A percentile compares a stretch with the other conserved stretches of the same genome.
Evolutionary conservation across 1,284 basidiomycete genomes (phyloP).

Genomic region (Schizophyllum commune): DNA sequence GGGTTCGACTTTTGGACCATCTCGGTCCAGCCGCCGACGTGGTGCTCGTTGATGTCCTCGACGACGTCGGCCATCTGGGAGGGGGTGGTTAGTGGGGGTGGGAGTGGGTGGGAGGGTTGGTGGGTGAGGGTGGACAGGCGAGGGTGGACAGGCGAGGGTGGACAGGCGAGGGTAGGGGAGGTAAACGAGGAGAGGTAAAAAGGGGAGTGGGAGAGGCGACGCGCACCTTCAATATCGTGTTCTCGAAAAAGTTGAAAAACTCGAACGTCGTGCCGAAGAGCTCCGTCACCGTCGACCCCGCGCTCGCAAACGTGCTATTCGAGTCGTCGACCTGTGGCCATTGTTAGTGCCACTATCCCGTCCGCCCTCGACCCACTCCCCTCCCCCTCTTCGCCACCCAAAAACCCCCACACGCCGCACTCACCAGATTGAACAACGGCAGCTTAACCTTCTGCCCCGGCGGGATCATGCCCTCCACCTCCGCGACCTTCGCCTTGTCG

Average conservation of each 20-base stretch:
- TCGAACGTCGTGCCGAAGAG: slow-evolving; percentile 82
- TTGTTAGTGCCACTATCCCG: background rate
- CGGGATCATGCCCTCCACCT: slow-evolving; percentile 53
- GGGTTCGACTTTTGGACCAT: slow-evolving; percentile 74
- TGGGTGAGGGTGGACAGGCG: background rate
- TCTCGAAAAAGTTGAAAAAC: slow-evolving; percentile 72
- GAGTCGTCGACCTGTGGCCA: slow-evolving; percentile 65
- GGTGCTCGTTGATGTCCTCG: slow-evolving; percentile 85
- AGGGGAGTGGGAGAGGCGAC: too few species aligned
- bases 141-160: background rate
- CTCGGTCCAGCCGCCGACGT: slow-evolving; percentile 78
- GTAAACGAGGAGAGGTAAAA: too few species aligned
- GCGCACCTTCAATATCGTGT: slow-evolving; percentile 61
- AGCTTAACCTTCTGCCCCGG: slow-evolving; percentile 53
- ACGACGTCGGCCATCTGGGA: slow-evolving; percentile 54
- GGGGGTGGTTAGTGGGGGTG: slow-evolving; percentile 22
- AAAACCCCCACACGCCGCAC: slow-evolving; percentile 12
- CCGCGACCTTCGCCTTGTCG: slow-evolving; percentile 57
- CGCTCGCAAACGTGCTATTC: slow-evolving; percentile 66
- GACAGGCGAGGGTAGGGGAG: background rate
- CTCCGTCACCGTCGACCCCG: slow-evolving; percentile 66
- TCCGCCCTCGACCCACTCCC: too few species aligned
- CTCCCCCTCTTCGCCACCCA: too few species aligned
- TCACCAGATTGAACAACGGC: slow-evolving; percentile 78
- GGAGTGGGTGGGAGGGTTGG: background rate